Conservation (phyloP, 2,329 filamentous ascomycete genomes). For the Colletotrichum sp. region DNA sequence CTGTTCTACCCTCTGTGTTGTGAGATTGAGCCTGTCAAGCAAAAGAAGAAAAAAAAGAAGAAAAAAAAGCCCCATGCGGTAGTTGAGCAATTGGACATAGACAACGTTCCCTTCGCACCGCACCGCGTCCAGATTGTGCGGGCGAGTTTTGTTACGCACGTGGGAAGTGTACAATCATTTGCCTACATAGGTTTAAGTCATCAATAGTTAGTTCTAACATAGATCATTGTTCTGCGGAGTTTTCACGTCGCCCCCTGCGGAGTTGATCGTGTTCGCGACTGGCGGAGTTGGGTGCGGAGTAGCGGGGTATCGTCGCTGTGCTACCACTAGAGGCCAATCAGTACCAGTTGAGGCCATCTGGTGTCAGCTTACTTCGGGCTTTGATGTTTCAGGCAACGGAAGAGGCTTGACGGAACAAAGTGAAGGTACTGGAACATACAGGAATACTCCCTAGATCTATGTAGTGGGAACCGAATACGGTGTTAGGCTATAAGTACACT, state of each 20-base stretch:
- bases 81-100: background rate
- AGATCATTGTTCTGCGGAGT: background rate
- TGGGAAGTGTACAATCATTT: background rate
- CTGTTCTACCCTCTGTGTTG: background rate
- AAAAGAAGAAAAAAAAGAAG: background rate
- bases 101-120: background rate
- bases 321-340: background rate
- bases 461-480: background rate
- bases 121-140: background rate
- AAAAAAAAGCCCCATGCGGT: background rate
- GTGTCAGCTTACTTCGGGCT: background rate
- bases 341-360: background rate
- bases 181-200: background rate
- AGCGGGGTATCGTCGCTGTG: background rate
- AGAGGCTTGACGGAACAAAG: background rate
- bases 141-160: background rate
- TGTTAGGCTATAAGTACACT: background rate
- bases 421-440: background rate
- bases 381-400: background rate
- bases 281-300: background rate
- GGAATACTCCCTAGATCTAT: background rate
- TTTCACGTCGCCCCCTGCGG: background rate
- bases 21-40: accelerated
- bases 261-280: background rate
- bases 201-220: background rate